Base-by-base conservation (phyloP, 208 protist species). In the Acanthamoeba culbertsoni region DNA sequence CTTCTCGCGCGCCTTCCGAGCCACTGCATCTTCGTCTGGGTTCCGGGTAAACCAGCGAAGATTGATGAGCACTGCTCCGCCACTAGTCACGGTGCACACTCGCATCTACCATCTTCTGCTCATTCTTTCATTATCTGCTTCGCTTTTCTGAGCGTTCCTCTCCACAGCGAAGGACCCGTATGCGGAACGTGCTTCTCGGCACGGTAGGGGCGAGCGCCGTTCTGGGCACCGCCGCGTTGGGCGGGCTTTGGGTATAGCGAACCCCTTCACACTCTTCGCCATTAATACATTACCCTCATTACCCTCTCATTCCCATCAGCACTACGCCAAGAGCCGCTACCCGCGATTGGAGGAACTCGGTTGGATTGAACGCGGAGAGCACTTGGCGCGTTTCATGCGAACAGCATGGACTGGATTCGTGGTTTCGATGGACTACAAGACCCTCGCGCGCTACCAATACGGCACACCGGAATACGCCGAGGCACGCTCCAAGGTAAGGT, bases 381-480 rank as follows among this genome's bases (percentile, higher is more conserved):
- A 82, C 45, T 43, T 82, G 71, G 28, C 43, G 16, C 45, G 79
- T 18, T 89, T 89, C 79, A 2, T 89, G 51, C 79, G 55, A 2
- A 89, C 79, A 35, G 55, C 79, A 14, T 89, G 42, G 35, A 65
- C 55, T 45, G 37, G 28, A 5, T 4, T 65, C 53, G 51, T 89
- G 79, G 79, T 89, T 6, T 89, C 79, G 23, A 20, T 59, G 33
- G 79, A 89, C 79, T 89, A 89, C 79, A 89, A 89, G 79, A 48
- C 51, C 79, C 42, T 89, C 35, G 37, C 35, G 8, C 33, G 33
- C 53, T 89, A 45, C 37, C 42, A 89, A 65, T 89, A 89, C 42
- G 79, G 79, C 45, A 89, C 79, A 18, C 79, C 79, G 35, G 79
- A 89, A 35, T 89, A 89, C 33, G 53, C 79, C 28, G 51, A 40